Evolutionary conservation across 2,329 filamentous ascomycete genomes (phyloP).

Genomic region (Fonsecaea pugnacius): DNA sequence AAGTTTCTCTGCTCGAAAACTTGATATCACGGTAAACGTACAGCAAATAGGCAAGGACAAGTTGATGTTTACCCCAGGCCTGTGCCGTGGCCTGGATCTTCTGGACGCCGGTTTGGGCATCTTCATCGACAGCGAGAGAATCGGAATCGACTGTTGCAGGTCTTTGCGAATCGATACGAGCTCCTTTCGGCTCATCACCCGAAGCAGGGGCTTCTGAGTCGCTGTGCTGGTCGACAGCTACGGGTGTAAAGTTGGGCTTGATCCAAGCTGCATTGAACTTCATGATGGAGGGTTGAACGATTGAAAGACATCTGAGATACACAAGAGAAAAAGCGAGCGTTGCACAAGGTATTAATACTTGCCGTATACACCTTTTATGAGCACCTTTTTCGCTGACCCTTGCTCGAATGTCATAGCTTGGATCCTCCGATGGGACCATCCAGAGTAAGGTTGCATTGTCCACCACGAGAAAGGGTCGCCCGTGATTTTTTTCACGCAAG

Average conservation of each 20-base stretch:
- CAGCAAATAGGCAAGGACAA: constrained; percentile 9
- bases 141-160: not conserved
- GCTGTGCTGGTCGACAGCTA: constrained; percentile 3
- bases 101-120: constrained; percentile 44
- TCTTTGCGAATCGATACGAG: not conserved
- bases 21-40: not conserved
- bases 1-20: constrained; percentile 41
- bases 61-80: constrained; percentile 43
- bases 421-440: not conserved
- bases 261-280: constrained; percentile 11
- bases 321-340: not conserved
- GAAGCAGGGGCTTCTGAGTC: constrained; percentile 6
- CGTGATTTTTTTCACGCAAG: not conserved
- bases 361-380: not conserved
- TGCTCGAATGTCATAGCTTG: not conserved
- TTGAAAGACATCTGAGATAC: not conserved
- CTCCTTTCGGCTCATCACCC: not conserved
- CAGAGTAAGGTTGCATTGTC: not conserved
- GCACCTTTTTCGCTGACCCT: not conserved
- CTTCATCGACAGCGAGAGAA: constrained; percentile 36
- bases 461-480: not conserved
- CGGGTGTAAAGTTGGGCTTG: constrained; percentile 9
- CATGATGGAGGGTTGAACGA: constrained; percentile 3
- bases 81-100: constrained; percentile 49
- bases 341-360: not conserved